Percentiles rank a stretch among this genome's conserved stretches.
phyloP scores from a whole-genome alignment of 2,329 filamentous ascomycete genomes.

The Penicillium sp. region DNA sequence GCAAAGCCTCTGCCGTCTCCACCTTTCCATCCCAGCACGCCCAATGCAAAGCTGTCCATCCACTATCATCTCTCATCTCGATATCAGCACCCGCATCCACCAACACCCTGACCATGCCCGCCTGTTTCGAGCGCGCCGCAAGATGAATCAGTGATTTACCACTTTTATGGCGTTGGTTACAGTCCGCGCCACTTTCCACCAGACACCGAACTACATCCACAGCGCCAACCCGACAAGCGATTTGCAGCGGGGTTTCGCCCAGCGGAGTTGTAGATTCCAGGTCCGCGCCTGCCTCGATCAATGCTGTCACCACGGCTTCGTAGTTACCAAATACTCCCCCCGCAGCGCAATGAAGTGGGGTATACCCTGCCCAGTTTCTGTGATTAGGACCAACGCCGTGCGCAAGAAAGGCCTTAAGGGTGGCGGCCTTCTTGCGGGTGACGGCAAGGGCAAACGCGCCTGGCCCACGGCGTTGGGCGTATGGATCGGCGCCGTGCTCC shows the following conservation, averaged over 20 bases:
- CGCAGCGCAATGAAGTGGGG: slow-evolving; percentile 1
- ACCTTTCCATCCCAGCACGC: slow-evolving; percentile 7
- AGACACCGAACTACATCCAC: slow-evolving; percentile 2
- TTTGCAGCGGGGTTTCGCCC: neutral
- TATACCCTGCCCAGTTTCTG: neutral
- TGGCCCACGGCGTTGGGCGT: no score
- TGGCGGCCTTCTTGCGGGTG: neutral
- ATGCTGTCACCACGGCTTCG: neutral
- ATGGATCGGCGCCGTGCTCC: neutral
- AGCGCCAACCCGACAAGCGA: neutral
- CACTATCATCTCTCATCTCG: neutral
- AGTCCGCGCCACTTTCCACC: neutral
- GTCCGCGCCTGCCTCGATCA: slow-evolving; percentile 4
- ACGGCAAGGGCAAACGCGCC: neutral
- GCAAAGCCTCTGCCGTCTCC: slow-evolving; percentile 5
- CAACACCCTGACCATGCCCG: neutral
- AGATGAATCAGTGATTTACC: slow-evolving; percentile 7
- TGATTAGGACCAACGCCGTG: slow-evolving; percentile 1
- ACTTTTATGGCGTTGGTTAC: neutral
- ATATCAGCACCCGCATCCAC: slow-evolving; percentile 7
- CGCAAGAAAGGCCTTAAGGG: neutral
- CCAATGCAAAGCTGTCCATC: slow-evolving; percentile 7
- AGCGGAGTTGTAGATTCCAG: neutral
- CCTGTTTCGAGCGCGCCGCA: neutral
- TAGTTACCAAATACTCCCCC: no score